Evolutionary conservation across 495 filamentous ascomycete species (phyloP).

Genomic region (Annulohypoxylon moriforme): DNA sequence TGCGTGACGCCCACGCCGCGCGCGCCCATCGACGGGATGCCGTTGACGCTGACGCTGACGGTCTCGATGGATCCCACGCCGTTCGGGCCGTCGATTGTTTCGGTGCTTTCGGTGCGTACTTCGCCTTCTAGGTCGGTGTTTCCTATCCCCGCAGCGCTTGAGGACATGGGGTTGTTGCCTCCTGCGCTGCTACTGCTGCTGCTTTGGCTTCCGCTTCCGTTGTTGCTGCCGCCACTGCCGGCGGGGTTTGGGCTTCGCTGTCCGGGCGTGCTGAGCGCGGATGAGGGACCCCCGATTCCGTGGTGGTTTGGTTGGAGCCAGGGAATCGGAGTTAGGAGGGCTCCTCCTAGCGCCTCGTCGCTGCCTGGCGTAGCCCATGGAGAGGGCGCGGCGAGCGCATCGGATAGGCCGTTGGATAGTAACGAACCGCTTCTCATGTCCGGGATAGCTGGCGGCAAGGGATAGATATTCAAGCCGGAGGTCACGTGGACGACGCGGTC

Average conservation of each 20-base stretch:
- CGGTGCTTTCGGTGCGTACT: constrained; percentile 73
- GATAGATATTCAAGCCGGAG: constrained; percentile 82
- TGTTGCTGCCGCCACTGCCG: no score
- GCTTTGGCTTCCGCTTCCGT: constrained; percentile 34
- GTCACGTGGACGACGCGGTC: constrained; percentile 93
- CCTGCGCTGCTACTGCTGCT: no score
- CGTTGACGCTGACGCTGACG: constrained; percentile 74
- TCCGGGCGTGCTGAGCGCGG: constrained; percentile 19
- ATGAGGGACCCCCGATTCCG: constrained; percentile 27
- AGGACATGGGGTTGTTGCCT: no score
- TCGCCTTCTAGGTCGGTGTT: constrained; percentile 57
- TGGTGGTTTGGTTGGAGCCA: constrained; percentile 69
- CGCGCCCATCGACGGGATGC: constrained; percentile 60
- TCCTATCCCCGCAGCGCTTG: no score
- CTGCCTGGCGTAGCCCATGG: constrained; percentile 66
- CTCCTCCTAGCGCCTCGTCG: constrained; percentile 91
- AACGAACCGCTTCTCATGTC: constrained; percentile 57
- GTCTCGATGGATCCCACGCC: constrained; percentile 78
- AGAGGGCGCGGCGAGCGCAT: constrained; percentile 73
- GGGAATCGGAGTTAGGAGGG: constrained; percentile 91
- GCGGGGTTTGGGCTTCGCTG: constrained; percentile 27
- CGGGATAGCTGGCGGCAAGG: constrained; percentile 73
- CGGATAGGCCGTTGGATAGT: constrained; percentile 69
- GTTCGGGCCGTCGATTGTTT: constrained; percentile 77
- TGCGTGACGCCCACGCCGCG: constrained; percentile 68